Evolutionary conservation across 495 filamentous ascomycete species (phyloP).

Genomic region (Neurospora africana): DNA sequence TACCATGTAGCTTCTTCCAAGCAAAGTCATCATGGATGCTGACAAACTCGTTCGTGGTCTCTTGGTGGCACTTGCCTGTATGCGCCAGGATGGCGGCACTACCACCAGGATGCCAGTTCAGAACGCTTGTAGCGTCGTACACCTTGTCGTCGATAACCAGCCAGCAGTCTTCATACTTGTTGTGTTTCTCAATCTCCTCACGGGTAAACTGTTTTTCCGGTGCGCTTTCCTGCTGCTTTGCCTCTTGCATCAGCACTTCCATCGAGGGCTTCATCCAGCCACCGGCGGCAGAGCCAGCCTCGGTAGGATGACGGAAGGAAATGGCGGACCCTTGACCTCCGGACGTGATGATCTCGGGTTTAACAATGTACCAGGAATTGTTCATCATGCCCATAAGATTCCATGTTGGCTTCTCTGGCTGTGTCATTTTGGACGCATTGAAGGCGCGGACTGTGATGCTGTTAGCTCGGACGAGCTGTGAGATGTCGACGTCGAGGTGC

Average conservation of each 20-base stretch:
- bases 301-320: constrained; percentile 6
- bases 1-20: constrained; percentile 4
- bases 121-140: constrained; percentile 63
- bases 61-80: constrained; percentile 5
- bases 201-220: constrained; percentile 8
- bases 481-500: constrained; percentile 6
- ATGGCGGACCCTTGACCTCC: neutral
- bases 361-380: constrained; percentile 8
- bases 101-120: constrained; percentile 62
- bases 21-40: constrained; percentile 7
- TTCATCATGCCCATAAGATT: constrained; percentile 12
- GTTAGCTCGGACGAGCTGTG: constrained; percentile 1
- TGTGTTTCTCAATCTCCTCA: constrained; percentile 49
- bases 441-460: constrained; percentile 2
- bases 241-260: constrained; percentile 1
- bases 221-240: neutral
- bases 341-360: neutral
- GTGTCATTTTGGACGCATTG: constrained; percentile 3
- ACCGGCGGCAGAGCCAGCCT: constrained; percentile 1
- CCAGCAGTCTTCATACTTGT: constrained; percentile 55
- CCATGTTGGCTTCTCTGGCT: constrained; percentile 4
- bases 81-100: constrained; percentile 26
- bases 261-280: constrained; percentile 11
- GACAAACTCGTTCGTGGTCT: constrained; percentile 3
- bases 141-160: constrained; percentile 61